A percentile compares a stretch with the other conserved stretches of the same genome.
Conservation (phyloP, 306 rosid genomes). For the Ormosia semicastrata region DNA sequence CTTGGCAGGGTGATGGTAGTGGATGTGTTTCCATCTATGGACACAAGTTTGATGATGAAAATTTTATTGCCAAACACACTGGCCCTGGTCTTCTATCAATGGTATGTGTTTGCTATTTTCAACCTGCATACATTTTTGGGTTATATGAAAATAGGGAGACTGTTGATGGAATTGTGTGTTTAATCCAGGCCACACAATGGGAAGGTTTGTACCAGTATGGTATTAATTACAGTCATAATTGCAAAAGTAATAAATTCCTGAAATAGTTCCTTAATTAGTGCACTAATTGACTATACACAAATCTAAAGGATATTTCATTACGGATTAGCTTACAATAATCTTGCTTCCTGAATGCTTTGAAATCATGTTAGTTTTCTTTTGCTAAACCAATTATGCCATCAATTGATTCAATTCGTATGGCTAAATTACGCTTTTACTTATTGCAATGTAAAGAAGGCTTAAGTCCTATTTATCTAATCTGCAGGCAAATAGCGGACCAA, state of each 20-base stretch:
- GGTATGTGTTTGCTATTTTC: constrained; percentile 49
- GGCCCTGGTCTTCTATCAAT: constrained; percentile 94
- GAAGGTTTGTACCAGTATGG: neutral
- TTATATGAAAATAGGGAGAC: neutral
- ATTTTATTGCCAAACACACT: constrained; percentile 90
- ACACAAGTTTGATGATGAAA: constrained; percentile 86
- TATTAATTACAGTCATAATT: neutral
- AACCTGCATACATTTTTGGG: neutral
- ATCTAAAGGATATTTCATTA: neutral
- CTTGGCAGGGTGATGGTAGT: constrained; percentile 93
- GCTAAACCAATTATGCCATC: neutral
- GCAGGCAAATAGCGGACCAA: constrained; percentile 94
- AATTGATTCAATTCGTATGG: neutral
- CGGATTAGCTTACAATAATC: neutral
- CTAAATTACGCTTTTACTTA: constrained; percentile 15
- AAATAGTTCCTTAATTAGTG: constrained; percentile 13
- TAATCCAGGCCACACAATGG: neutral
- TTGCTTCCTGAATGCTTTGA: neutral
- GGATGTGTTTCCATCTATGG: constrained; percentile 95
- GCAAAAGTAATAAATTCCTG: neutral
- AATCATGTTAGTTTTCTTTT: constrained; percentile 13
- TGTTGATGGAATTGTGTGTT: neutral
- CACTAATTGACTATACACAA: neutral
- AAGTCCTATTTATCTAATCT: constrained; percentile 19
- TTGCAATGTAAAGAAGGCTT: constrained; percentile 9